These are phyloP conservation scores for Phytophthora palmivora DNA, from an alignment of 352 stramenopile genomes.

Conservation along the genomic window DNA sequence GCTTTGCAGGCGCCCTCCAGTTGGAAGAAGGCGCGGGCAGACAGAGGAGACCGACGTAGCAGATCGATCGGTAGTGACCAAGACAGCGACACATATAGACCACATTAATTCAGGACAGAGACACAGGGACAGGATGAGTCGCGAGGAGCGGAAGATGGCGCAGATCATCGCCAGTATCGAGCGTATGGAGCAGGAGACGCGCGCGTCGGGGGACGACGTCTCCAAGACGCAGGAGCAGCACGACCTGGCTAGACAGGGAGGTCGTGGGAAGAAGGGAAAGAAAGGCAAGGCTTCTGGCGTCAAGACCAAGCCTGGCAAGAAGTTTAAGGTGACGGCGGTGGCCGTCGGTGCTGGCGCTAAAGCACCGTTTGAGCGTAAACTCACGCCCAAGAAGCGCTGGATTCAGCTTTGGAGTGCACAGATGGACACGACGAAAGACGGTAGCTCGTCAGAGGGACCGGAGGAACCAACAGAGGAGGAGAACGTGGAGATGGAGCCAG, in stretches of 20 bases:
- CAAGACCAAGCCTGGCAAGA: constrained; percentile 47
- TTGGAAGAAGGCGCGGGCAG: constrained; percentile 42
- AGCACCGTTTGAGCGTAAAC: constrained; percentile 35
- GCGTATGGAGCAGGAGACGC: constrained; percentile 73
- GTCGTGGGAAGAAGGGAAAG: constrained; percentile 42
- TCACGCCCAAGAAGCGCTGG: constrained; percentile 84
- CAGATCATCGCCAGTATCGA: constrained; percentile 84
- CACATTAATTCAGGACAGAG: background rate
- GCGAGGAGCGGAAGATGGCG: constrained; percentile 81
- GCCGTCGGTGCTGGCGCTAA: constrained; percentile 14
- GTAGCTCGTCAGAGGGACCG: constrained; percentile 13
- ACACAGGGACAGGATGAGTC: constrained; percentile 55
- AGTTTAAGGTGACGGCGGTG: constrained; percentile 46
- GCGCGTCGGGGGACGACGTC: constrained; percentile 25
- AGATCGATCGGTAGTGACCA: constrained; percentile 8
- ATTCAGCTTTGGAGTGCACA: constrained; percentile 77
- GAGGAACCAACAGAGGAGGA: constrained; percentile 12
- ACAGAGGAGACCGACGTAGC: constrained; percentile 7
- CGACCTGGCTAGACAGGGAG: constrained; percentile 32
- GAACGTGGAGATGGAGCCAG: constrained; percentile 1
- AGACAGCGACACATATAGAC: background rate
- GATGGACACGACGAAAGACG: constrained; percentile 31
- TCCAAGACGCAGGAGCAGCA: constrained; percentile 25
- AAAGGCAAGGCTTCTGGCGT: constrained; percentile 30
- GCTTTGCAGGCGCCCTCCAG: constrained; percentile 19